Evolutionary conservation across 1,284 basidiomycete species (phyloP), one percentile per base, ranked within the genome.

Genomic region (Sanghuangporus sanghuang): DNA sequence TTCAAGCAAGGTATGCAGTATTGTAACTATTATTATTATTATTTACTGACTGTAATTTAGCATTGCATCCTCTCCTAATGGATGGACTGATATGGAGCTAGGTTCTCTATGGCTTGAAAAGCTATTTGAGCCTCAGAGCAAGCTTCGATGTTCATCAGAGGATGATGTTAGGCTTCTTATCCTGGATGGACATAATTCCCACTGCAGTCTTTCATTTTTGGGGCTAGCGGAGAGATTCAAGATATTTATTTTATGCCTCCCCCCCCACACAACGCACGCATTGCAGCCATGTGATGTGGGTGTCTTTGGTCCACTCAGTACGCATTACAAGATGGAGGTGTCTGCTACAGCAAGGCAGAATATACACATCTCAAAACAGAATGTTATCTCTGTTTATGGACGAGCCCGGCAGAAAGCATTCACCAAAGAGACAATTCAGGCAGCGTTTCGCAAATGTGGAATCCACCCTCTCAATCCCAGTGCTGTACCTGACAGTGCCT

Each of bases 271-370:
- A 0, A 80, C 77, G 0, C 75, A 79, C 59, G 64, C 67, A 3
- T 70, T 78, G 1, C 77, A 80, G 62, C 76, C 77, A 1, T 71
- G 76, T 9, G 76, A 79, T 71, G 75, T 78, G 39, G 75, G 74
- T 0, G 68, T 74, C 6, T 79, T 79, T 67, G 68, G 72, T 0
- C 73, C 70, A 7, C 64, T 76, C 8, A 62, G 12, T 27, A 68
- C 66, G 7, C 71, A 68, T 67, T 64, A 63, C 36, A 62, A 69
- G 16, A 60, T 57, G 23, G 68, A 68, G 49, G 68, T 71, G 14
- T 53, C 64, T 4, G 63, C 66, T 40, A 21, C 68, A 14, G 46
- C 59, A 12, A 36, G 68, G 32, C 64, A 56, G 2, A 61, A 68
- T 14, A 50, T 65, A 39, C 59, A 57, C 7, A 71, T 73, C 54